A percentile compares a stretch with the other conserved stretches of the same genome.
Conservation (phyloP, 1,284 basidiomycete species). For the Ceratobasidium sp. region DNA sequence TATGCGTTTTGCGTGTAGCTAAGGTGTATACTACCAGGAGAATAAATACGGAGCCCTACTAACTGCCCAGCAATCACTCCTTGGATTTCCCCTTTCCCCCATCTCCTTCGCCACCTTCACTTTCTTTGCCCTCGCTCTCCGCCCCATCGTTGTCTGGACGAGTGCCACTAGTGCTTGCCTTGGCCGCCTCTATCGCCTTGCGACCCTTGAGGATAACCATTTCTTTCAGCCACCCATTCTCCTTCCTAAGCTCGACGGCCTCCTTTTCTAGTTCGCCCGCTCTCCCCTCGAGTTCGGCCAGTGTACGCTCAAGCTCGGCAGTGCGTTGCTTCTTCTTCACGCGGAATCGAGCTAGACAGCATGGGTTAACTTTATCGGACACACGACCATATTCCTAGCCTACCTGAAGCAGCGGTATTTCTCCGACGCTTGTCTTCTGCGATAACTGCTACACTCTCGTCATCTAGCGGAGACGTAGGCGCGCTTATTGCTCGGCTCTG, state of each 20-base stretch:
- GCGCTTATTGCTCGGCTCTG: too few relatives aligned
- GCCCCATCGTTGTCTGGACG: neutral
- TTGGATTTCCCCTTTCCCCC: constrained; percentile 28
- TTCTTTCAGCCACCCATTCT: constrained; percentile 91
- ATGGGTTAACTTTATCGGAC: constrained; percentile 1
- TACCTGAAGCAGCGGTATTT: constrained; percentile 37
- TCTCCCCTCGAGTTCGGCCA: constrained; percentile 78
- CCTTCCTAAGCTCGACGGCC: constrained; percentile 78
- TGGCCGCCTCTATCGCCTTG: constrained; percentile 31
- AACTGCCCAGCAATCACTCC: neutral
- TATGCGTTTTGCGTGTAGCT: constrained; percentile 3
- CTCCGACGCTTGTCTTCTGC: constrained; percentile 27
- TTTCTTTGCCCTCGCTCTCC: neutral
- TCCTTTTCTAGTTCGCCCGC: constrained; percentile 85
- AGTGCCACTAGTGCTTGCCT: neutral
- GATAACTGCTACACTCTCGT: neutral
- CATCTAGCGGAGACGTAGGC: constrained; percentile 24
- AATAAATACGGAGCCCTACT: constrained; percentile 1
- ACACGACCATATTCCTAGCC: neutral
- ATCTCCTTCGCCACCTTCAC: neutral
- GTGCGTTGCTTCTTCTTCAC: constrained; percentile 88
- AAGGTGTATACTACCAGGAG: neutral
- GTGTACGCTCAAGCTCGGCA: constrained; percentile 77
- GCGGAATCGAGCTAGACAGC: constrained; percentile 78
- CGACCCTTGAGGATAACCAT: constrained; percentile 68